These are phyloP conservation scores for Verbena officinalis DNA, from an alignment of 257 asterid species.

Conservation along the genomic window DNA sequence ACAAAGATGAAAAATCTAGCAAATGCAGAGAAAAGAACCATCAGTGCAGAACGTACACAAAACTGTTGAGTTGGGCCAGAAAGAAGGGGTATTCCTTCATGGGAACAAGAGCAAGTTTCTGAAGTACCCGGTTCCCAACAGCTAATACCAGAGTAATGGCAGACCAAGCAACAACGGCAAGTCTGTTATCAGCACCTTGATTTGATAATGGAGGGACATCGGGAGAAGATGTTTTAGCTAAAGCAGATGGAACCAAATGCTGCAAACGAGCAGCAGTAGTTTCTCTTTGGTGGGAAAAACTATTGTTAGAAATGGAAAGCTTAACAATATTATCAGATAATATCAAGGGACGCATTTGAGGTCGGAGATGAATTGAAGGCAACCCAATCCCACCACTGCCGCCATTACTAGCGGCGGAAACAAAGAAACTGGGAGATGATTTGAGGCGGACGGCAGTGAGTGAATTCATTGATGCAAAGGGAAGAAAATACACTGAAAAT, in stretches of 20 bases:
- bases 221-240: slow-evolving; percentile 13
- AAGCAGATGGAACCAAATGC: slow-evolving; percentile 23
- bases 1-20: background rate
- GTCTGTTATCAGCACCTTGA: slow-evolving; percentile 22
- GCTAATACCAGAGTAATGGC: slow-evolving; percentile 49
- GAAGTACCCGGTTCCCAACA: slow-evolving; percentile 64
- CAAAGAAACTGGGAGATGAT: slow-evolving; percentile 6
- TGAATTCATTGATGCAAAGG: slow-evolving; percentile 23
- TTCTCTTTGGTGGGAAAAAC: background rate
- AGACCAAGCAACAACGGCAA: slow-evolving; percentile 43
- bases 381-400: background rate
- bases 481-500: background rate
- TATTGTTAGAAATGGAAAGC: background rate
- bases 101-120: slow-evolving; percentile 82
- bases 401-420: slow-evolving; percentile 1
- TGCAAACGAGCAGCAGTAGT: background rate
- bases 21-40: slow-evolving; percentile 7
- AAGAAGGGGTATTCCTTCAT: slow-evolving; percentile 78
- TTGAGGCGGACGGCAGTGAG: slow-evolving; percentile 25
- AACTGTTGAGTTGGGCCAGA: slow-evolving; percentile 68
- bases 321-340: background rate
- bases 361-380: background rate
- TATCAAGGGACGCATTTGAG: slow-evolving; percentile 8
- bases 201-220: slow-evolving; percentile 20
- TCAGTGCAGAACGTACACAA: slow-evolving; percentile 41